Evolutionary conservation across 306 rosid species (phyloP).

Genomic region (Ziziphus jujuba): DNA sequence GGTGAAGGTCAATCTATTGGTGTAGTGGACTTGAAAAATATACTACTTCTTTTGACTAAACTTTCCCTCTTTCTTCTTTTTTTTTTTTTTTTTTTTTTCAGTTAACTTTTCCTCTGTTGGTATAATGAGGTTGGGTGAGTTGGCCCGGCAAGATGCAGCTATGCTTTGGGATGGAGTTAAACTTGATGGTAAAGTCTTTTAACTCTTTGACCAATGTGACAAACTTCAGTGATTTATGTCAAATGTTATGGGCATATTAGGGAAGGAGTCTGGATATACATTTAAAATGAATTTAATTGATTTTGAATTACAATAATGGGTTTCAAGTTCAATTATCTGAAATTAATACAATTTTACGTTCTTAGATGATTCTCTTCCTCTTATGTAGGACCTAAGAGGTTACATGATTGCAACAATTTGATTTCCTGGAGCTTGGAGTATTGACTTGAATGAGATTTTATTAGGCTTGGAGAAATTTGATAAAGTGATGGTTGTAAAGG

Average conservation of each 20-base stretch:
- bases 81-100: too few species aligned
- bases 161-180: conserved; percentile 78
- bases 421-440: not conserved
- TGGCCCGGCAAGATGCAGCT: conserved; percentile 84
- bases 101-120: too few species aligned
- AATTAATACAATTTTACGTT: not conserved
- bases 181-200: conserved; percentile 69
- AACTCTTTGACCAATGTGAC: conserved; percentile 4
- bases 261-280: not conserved
- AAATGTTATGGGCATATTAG: conserved; percentile 5
- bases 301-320: not conserved
- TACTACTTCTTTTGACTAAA: too few species aligned
- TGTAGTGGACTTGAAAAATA: too few species aligned
- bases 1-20: too few species aligned
- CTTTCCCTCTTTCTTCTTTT: too few species aligned
- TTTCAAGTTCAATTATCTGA: not conserved
- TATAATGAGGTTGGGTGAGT: conserved; percentile 84
- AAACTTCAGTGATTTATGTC: conserved; percentile 12
- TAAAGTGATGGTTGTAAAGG: conserved; percentile 40
- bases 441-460: not conserved
- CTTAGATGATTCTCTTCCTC: not conserved
- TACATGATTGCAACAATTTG: not conserved
- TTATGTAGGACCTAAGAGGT: not conserved
- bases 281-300: not conserved
- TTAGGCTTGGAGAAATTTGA: conserved; percentile 34